Evolutionary conservation across 345 rosid species (phyloP).

Genomic region (Erucastrum elatum): DNA sequence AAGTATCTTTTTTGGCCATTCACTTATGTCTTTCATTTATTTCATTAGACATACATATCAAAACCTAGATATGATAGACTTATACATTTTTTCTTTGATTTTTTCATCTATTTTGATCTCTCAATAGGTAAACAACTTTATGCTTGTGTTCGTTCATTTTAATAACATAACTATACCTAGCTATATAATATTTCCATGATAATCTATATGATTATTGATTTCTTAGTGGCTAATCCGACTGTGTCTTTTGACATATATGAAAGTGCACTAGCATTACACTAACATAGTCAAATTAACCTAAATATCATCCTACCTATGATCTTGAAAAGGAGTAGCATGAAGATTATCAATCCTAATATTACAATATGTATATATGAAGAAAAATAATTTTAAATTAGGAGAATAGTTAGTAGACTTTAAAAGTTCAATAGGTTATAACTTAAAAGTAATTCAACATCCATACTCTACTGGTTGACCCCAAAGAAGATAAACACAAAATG

Average conservation of each 20-base stretch:
- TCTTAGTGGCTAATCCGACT: constrained; percentile 28
- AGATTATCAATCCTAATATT: constrained; percentile 6
- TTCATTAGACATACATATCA: neutral
- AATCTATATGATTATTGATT: constrained; percentile 13
- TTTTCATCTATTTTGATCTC: neutral
- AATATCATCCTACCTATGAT: neutral
- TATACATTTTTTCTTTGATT: neutral
- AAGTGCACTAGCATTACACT: constrained; percentile 5
- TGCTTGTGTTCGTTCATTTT: too few species aligned
- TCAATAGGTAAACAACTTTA: neutral
- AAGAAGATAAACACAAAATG: neutral
- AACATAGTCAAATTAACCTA: constrained; percentile 22
- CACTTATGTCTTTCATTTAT: neutral
- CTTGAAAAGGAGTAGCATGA: constrained; percentile 12
- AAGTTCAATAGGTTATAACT: constrained; percentile 11
- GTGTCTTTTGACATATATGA: constrained; percentile 29
- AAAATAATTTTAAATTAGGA: neutral
- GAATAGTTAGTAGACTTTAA: neutral
- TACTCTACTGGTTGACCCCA: neutral
- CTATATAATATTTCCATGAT: neutral
- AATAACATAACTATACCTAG: too few species aligned
- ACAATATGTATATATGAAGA: neutral
- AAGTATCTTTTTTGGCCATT: neutral
- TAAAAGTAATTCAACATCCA: neutral
- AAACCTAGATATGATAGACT: neutral